Conservation (phyloP, 2,329 filamentous ascomycete species). For the Coniochaeta sp. region DNA sequence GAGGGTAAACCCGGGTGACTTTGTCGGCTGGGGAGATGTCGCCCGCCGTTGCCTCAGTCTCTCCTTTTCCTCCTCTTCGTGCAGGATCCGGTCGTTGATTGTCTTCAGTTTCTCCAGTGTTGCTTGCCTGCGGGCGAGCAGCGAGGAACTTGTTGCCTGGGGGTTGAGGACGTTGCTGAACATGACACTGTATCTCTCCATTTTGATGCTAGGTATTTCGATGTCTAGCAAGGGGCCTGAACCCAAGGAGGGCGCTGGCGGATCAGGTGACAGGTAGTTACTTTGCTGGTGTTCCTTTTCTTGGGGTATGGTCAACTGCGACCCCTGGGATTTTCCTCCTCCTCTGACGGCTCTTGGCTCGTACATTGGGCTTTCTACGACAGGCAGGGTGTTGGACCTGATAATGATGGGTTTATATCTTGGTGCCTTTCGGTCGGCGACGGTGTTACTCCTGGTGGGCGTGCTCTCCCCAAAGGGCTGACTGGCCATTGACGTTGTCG, state of each 20-base stretch:
- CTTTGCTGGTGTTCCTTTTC: background rate
- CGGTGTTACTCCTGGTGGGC: conserved; percentile 28
- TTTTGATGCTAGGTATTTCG: conserved; percentile 68
- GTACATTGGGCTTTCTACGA: conserved; percentile 9
- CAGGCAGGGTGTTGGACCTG: conserved; percentile 33
- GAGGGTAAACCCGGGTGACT: conserved; percentile 36
- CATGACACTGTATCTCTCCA: conserved; percentile 94
- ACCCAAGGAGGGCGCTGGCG: background rate
- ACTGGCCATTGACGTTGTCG: conserved; percentile 5
- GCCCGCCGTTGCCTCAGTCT: conserved; percentile 29
- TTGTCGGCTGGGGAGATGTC: conserved; percentile 38
- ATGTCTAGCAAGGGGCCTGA: conserved; percentile 52
- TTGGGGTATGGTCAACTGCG: background rate
- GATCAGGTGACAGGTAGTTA: conserved; percentile 3
- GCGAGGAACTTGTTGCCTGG: conserved; percentile 24
- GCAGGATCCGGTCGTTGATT: conserved; percentile 35
- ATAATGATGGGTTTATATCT: conserved; percentile 36
- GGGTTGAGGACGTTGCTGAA: conserved; percentile 66
- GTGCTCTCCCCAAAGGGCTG: conserved; percentile 6
- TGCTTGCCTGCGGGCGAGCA: conserved; percentile 51
- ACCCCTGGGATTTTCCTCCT: background rate
- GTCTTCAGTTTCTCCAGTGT: conserved; percentile 50
- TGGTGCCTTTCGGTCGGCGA: conserved; percentile 18
- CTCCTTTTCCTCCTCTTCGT: conserved; percentile 26
- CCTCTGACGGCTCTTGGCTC: background rate